Conservation (phyloP, 495 filamentous ascomycete genomes). For the Penicillium bialowiezense region DNA sequence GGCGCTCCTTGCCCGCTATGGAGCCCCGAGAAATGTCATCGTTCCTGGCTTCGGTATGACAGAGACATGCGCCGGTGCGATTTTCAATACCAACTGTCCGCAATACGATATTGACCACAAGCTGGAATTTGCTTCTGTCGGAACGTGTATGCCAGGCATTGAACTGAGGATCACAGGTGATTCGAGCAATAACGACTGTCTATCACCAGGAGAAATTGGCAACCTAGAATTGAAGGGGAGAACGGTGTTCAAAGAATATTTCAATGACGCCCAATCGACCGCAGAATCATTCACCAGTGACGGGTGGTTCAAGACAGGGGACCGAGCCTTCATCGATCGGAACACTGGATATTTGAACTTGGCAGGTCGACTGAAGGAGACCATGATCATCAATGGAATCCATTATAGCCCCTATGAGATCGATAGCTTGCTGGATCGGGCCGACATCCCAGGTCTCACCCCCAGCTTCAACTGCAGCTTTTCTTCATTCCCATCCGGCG, state of each 20-base stretch:
- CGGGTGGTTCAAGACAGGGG: slow-evolving; percentile 83
- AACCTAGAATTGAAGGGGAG: slow-evolving; percentile 39
- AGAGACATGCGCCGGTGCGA: slow-evolving; percentile 51
- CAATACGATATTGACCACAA: slow-evolving; percentile 25
- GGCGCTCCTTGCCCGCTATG: slow-evolving; percentile 26
- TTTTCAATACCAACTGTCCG: slow-evolving; percentile 36
- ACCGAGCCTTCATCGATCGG: slow-evolving; percentile 59
- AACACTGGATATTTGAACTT: slow-evolving; percentile 52
- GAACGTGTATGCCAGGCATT: slow-evolving; percentile 36
- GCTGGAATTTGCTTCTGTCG: slow-evolving; percentile 36
- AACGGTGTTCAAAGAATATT: slow-evolving; percentile 75
- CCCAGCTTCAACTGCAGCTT: slow-evolving; percentile 30
- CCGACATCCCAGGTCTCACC: slow-evolving; percentile 24
- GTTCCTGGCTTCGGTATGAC: slow-evolving; percentile 54
- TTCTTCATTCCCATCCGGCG: slow-evolving; percentile 17
- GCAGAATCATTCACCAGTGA: slow-evolving; percentile 63
- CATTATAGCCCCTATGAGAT: slow-evolving; percentile 44
- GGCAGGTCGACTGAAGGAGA: slow-evolving; percentile 52
- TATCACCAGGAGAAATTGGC: slow-evolving; percentile 12
- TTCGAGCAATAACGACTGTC: neutral
- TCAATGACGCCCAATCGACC: slow-evolving; percentile 66
- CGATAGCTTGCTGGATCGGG: slow-evolving; percentile 41
- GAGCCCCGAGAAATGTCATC: slow-evolving; percentile 38
- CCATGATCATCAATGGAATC: slow-evolving; percentile 54
- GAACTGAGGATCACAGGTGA: slow-evolving; percentile 36